Evolutionary conservation across 192 early-diverging fungal genomes (phyloP), one percentile per base, ranked within the genome.

Genomic region (Ambispora gerdemannii): DNA sequence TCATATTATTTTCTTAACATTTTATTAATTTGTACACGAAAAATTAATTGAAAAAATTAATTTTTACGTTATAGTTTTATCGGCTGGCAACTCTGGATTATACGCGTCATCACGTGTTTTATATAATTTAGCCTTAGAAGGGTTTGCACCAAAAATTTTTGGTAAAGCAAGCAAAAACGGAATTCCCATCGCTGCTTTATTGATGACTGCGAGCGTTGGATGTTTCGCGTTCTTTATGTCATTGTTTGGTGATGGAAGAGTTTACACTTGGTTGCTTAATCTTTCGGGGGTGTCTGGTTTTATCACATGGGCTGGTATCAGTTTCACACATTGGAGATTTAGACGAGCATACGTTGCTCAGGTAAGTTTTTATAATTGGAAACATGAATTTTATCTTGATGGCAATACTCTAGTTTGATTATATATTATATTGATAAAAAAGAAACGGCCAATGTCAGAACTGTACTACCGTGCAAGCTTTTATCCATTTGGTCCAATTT

Each of bases 281-380:
- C 77, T 90, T 11, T 88, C 90, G 0, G 88, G 92, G 11, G 87
- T 97, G 19, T 80, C 91, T 3, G 91, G 93, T 4, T 89, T 95
- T 58, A 81, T 91, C 52, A 90, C 91, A 60, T 98, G 95, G 93
- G 55, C 93, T 32, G 91, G 90, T 58, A 95, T 97, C 75, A 84
- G 86, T 38, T 64, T 91, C 7, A 88, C 88, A 47, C 94, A 97
- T 68, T 89, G 84, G 70, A 88, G 93, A 13, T 97, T 95, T 86
- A 89, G 93, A 51, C 80, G 82, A 24, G 93, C 93, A 17, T 91
- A 87, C 60, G 69, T 87, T 32, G 83, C 81, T 24, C 95, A 97
- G 79, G 85, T 43, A 75, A 19, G 72, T 79, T 47, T 58, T 88
- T 4, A 72, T 71, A 19, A 70, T 75, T 32, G 77, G 89, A 51